Percentiles rank a stretch among this genome's conserved stretches.
Conservation (phyloP, 2,329 filamentous ascomycete species). For the Penicillium expansum region DNA sequence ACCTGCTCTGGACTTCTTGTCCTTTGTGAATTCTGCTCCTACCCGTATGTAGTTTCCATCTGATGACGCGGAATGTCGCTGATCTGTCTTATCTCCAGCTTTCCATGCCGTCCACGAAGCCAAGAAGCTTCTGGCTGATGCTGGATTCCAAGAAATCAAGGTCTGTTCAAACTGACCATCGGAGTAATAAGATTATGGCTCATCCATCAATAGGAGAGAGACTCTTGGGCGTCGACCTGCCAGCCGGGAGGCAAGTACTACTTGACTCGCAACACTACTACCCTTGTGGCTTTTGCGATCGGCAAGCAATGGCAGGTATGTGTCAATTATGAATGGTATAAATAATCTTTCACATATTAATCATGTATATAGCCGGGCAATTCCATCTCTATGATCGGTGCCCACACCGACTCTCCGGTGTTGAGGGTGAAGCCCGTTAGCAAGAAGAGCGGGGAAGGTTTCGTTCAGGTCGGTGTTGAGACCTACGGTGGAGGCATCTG, state of each 20-base stretch:
- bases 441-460: slow-evolving; percentile 81
- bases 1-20: slow-evolving; percentile 76
- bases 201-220: slow-evolving; percentile 62
- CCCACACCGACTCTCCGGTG: slow-evolving; percentile 92
- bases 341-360: background rate
- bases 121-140: slow-evolving; percentile 70
- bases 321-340: background rate
- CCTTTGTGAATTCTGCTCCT: slow-evolving; percentile 91
- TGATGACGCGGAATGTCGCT: slow-evolving; percentile 3
- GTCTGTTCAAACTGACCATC: slow-evolving; percentile 36
- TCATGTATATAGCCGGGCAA: slow-evolving; percentile 64
- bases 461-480: slow-evolving; percentile 92
- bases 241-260: slow-evolving; percentile 92
- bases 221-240: slow-evolving; percentile 78
- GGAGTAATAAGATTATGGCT: background rate
- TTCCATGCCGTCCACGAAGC: slow-evolving; percentile 89
- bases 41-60: slow-evolving; percentile 63
- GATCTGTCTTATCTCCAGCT: slow-evolving; percentile 52
- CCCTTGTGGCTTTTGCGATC: slow-evolving; percentile 88
- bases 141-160: slow-evolving; percentile 82
- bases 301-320: slow-evolving; percentile 76
- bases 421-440: slow-evolving; percentile 92
- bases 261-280: slow-evolving; percentile 88
- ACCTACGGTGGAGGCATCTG: slow-evolving; percentile 95
- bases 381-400: slow-evolving; percentile 86